A percentile compares a stretch with the other conserved stretches of the same genome.
These are phyloP conservation scores for Aspergillus hortae DNA, from an alignment of 2,329 filamentous ascomycete species.

Conservation along the genomic window DNA sequence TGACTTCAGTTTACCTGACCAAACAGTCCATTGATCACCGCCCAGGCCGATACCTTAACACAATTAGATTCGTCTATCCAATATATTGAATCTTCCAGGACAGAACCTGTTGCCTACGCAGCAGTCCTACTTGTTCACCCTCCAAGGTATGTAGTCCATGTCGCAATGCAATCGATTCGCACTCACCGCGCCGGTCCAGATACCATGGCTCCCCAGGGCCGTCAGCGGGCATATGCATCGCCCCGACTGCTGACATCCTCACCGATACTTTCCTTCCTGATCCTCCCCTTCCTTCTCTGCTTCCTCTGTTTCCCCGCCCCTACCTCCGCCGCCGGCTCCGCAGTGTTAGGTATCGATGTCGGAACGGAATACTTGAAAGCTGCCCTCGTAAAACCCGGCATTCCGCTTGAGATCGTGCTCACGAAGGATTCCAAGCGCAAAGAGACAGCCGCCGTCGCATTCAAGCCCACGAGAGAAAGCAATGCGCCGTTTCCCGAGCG, in stretches of 20 bases:
- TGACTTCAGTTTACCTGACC: conserved; percentile 6
- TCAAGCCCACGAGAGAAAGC: conserved; percentile 75
- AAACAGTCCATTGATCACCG: too few relatives aligned
- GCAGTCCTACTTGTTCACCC: too few relatives aligned
- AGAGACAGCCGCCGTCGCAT: conserved; percentile 84
- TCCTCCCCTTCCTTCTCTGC: conserved; percentile 51
- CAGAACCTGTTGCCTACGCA: too few relatives aligned
- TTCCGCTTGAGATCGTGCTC: conserved; percentile 94
- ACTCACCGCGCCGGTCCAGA: conserved; percentile 14
- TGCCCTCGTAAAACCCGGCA: conserved; percentile 89
- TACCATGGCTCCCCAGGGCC: conserved; percentile 31
- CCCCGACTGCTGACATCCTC: conserved; percentile 19
- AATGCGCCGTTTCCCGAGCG: conserved; percentile 76
- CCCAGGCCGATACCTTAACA: too few relatives aligned
- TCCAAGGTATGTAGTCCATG: not conserved
- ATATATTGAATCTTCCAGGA: too few relatives aligned
- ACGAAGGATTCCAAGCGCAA: conserved; percentile 98
- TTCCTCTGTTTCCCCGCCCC: conserved; percentile 53
- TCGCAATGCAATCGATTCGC: not conserved
- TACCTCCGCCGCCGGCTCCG: conserved; percentile 62
- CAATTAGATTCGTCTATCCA: too few relatives aligned
- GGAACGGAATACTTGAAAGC: conserved; percentile 98
- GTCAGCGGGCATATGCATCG: conserved; percentile 21
- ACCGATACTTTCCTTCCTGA: conserved; percentile 40
- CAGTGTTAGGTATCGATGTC: conserved; percentile 87